Evolutionary conservation across 108 stramenopile genomes (phyloP).

Genomic region (Aurantiochytrium sp.): DNA sequence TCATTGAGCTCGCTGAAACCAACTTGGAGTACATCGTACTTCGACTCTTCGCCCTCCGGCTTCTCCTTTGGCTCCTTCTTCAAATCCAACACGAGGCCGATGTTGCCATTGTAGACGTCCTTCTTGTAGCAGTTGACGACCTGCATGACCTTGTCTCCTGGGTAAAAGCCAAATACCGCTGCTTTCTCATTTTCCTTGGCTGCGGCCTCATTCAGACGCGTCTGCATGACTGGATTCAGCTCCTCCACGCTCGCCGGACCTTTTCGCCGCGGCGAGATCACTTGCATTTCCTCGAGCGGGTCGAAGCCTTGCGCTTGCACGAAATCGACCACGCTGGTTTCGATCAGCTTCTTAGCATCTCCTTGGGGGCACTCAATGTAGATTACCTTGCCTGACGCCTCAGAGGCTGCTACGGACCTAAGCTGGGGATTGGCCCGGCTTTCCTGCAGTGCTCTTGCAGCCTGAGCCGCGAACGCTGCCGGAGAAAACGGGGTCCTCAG

Average conservation of each 20-base stretch:
- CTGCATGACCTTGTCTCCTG: not conserved
- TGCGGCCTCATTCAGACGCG: not conserved
- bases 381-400: not conserved
- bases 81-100: not conserved
- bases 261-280: not conserved
- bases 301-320: not conserved
- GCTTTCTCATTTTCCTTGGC: not conserved
- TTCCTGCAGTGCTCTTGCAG: no score
- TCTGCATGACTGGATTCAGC: not conserved
- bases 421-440: no score
- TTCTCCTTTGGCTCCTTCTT: no score
- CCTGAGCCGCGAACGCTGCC: not conserved
- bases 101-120: constrained; percentile 24
- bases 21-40: no score
- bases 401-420: not conserved
- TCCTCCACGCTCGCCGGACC: not conserved
- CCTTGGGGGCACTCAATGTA: not conserved
- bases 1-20: no score
- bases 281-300: not conserved
- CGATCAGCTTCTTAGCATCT: not conserved
- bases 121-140: not conserved
- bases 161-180: not conserved
- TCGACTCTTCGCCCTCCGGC: no score
- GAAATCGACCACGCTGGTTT: not conserved
- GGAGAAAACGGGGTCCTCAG: not conserved